Conservation (phyloP, 73 alveolate genomes). For the Paramecium octaurelia region DNA sequence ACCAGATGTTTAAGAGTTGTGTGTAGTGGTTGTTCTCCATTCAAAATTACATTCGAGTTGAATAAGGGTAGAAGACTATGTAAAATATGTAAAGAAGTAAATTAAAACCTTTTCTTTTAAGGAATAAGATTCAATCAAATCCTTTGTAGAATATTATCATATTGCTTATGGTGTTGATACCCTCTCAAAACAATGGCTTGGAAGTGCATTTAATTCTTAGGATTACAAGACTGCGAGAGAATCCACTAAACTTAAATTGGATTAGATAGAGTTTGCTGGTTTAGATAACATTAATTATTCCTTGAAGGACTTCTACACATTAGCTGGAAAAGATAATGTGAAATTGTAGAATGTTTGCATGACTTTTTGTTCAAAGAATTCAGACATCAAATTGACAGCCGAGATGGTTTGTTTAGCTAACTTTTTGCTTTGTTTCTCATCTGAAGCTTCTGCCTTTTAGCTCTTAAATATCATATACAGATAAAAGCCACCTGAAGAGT, state of each 20-base stretch:
- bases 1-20: not conserved
- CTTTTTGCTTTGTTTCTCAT: not conserved
- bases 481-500: not conserved
- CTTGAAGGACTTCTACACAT: not conserved
- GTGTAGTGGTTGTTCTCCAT: not conserved
- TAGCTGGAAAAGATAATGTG: not conserved
- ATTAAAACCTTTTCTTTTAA: not conserved
- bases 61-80: not conserved
- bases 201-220: not conserved
- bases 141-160: not conserved
- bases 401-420: not conserved
- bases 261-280: not conserved
- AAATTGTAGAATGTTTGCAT: not conserved
- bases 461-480: not conserved
- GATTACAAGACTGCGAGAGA: not conserved
- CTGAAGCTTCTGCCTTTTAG: slow-evolving; percentile 9
- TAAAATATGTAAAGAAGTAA: slow-evolving; percentile 12
- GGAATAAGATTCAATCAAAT: not conserved
- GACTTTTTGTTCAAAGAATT: not conserved
- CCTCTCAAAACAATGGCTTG: not conserved
- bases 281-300: slow-evolving; percentile 34
- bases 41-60: not conserved
- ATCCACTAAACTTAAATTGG: not conserved
- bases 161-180: not conserved
- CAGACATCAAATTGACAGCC: not conserved